Conservation (phyloP, 306 rosid species). For the Cucurbita ficifolia region DNA sequence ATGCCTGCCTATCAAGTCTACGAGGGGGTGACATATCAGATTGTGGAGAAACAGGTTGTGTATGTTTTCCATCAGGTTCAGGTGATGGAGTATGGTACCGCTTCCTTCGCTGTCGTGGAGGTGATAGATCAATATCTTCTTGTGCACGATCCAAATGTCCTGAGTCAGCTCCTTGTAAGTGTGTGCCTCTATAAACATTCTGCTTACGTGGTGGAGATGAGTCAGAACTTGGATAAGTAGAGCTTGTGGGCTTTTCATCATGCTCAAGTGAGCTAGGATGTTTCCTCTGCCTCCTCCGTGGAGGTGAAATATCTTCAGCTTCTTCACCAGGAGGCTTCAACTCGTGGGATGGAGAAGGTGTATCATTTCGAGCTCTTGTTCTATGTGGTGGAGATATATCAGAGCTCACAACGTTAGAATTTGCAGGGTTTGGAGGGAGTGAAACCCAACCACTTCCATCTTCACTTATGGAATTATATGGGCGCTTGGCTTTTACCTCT, state of each 20-base stretch:
- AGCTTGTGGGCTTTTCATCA: slow-evolving; percentile 4
- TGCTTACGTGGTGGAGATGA: slow-evolving; percentile 28
- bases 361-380: slow-evolving; percentile 33
- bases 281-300: slow-evolving; percentile 13
- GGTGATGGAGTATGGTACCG: slow-evolving; percentile 26
- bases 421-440: slow-evolving; percentile 26
- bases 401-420: slow-evolving; percentile 13
- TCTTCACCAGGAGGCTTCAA: slow-evolving; percentile 16
- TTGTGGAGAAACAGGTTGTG: neutral
- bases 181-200: slow-evolving; percentile 30
- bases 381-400: slow-evolving; percentile 61
- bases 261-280: slow-evolving; percentile 39
- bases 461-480: slow-evolving; percentile 54
- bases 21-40: slow-evolving; percentile 27
- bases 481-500: slow-evolving; percentile 45
- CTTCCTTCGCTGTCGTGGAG: slow-evolving; percentile 22
- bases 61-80: slow-evolving; percentile 1
- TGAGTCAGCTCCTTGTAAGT: slow-evolving; percentile 31
- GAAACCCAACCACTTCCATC: slow-evolving; percentile 98
- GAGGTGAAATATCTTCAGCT: slow-evolving; percentile 39
- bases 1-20: slow-evolving; percentile 4
- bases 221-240: slow-evolving; percentile 11
- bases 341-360: slow-evolving; percentile 43
- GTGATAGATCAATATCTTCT: slow-evolving; percentile 36
- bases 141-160: slow-evolving; percentile 11